A percentile compares a stretch with the other conserved stretches of the same genome.
Evolutionary conservation across 2,329 filamentous ascomycete genomes (phyloP).

Genomic region (Penicillium sclerotiorum): DNA sequence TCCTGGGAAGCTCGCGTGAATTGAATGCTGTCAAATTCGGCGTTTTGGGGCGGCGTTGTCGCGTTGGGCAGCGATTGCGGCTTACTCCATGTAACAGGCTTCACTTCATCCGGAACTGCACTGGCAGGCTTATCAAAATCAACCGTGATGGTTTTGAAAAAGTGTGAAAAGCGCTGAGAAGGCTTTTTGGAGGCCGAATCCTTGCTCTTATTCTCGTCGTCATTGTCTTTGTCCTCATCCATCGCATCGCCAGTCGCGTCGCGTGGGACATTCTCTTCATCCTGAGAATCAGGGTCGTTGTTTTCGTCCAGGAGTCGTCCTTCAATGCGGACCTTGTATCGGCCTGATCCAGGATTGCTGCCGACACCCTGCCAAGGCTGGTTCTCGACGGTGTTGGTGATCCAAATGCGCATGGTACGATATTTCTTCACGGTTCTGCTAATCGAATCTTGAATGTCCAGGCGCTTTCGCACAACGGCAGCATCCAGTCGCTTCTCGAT

Average conservation of each 20-base stretch:
- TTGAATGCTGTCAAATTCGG: conserved; percentile 86
- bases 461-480: conserved; percentile 87
- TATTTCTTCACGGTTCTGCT: conserved; percentile 75
- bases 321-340: conserved; percentile 88
- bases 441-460: conserved; percentile 84
- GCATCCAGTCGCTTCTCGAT: conserved; percentile 87
- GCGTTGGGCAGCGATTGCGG: conserved; percentile 59
- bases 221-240: conserved; percentile 59
- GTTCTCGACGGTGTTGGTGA: conserved; percentile 91
- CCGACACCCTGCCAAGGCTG: conserved; percentile 77
- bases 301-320: conserved; percentile 77
- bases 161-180: conserved; percentile 51
- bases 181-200: conserved; percentile 30
- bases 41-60: conserved; percentile 61
- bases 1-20: conserved; percentile 93
- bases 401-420: conserved; percentile 87
- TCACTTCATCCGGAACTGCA: conserved; percentile 46
- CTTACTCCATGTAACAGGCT: conserved; percentile 81
- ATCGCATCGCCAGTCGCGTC: conserved; percentile 50
- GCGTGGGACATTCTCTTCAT: conserved; percentile 47
- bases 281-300: conserved; percentile 55
- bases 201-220: conserved; percentile 31
- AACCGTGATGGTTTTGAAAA: conserved; percentile 56
- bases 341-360: conserved; percentile 40
- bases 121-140: conserved; percentile 52